Conservation (phyloP, 2,329 filamentous ascomycete species). For the Coniochaeta sp. region DNA sequence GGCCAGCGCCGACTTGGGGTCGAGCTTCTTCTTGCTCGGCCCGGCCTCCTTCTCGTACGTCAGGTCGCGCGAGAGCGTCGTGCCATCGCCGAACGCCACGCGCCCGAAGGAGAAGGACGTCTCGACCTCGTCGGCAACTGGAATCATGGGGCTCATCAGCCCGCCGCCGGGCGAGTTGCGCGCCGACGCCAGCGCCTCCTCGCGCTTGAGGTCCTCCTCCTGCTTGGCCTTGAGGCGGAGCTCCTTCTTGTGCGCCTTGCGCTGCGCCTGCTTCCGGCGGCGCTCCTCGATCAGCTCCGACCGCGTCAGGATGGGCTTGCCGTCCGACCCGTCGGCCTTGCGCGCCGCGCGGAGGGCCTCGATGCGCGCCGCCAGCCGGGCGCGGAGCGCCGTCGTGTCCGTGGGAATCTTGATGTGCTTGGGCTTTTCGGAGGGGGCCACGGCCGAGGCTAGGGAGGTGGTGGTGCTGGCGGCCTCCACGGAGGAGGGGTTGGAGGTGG, state of each 20-base stretch:
- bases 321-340: constrained; percentile 79
- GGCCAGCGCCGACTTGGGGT: constrained; percentile 78
- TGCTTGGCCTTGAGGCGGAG: constrained; percentile 68
- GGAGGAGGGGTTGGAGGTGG: constrained; percentile 26
- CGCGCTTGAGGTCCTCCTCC: constrained; percentile 64
- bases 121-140: constrained; percentile 33
- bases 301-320: constrained; percentile 74
- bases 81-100: constrained; percentile 83
- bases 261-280: constrained; percentile 77
- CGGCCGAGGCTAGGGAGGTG: constrained; percentile 64
- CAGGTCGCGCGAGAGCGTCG: constrained; percentile 67
- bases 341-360: constrained; percentile 77
- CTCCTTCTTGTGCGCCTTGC: constrained; percentile 85
- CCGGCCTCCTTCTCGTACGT: constrained; percentile 44
- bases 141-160: constrained; percentile 48
- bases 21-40: constrained; percentile 57
- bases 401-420: constrained; percentile 62
- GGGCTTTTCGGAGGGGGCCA: constrained; percentile 51
- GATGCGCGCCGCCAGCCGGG: constrained; percentile 74
- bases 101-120: constrained; percentile 84
- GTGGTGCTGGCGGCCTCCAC: constrained; percentile 44
- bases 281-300: constrained; percentile 89
- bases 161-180: constrained; percentile 49
- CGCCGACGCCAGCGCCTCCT: constrained; percentile 52
- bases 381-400: constrained; percentile 68